Base-by-base conservation (phyloP, 805 yeast species). In the Ogataea nonfermentans region DNA sequence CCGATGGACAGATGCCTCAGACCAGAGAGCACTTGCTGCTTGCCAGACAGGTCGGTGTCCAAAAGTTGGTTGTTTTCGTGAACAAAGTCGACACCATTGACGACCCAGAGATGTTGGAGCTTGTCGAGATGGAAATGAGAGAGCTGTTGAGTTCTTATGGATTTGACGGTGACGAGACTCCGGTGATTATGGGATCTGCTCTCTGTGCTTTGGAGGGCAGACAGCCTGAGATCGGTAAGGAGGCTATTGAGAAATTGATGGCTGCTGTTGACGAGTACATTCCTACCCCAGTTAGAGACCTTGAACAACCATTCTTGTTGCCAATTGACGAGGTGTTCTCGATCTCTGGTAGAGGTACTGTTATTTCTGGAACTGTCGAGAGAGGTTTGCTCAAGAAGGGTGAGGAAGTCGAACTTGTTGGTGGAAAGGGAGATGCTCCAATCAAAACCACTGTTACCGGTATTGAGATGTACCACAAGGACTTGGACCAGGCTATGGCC, bases 51-150 rank as follows among this genome's bases (percentile, higher is more conserved):
- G 98, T 93, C 65, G 99, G 99, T 79, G 96, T 93, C 53, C 95
- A 91, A 73, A 79, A 89, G 71, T 79, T 93, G 63, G 97, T 93
- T 67, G 99, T 93, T 37, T 93, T 86, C 58, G 98, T 93, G 46
- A 93, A 93, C 85, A 93, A 93, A 76, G 93, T 93, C 57, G 99
- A 93, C 68, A 85, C 96, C 56, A 79, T 93, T 63, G 97, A 93
- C 63, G 99, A 93, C 67, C 95, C 95, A 52, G 99, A 93, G 76
- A 93, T 91, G 97, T 78, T 93, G 67, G 99, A 93, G 76, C 81
- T 93, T 59, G 99, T 93, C 53, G 99, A 93, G 76, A 93, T 93
- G 99, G 99, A 93, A 77, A 93, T 93, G 99, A 85, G 99, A 74
- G 99, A 93, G 66, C 77, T 93, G 52, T 76, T 93, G 63, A 62